These are phyloP conservation scores for Sicyos edulis DNA, from an alignment of 306 rosid species.

Conservation along the genomic window DNA sequence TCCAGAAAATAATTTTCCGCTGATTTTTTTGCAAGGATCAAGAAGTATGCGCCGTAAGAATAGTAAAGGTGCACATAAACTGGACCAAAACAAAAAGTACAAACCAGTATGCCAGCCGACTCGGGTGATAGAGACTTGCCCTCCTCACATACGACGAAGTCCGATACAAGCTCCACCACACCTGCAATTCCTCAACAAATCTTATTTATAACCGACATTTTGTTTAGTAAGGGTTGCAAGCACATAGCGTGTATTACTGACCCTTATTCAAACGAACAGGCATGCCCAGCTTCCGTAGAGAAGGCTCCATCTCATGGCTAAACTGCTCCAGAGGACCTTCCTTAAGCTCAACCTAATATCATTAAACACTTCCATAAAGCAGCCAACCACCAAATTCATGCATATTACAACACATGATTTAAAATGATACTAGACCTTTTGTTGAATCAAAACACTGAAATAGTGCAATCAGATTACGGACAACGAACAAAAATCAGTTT, in stretches of 20 bases:
- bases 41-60: neutral
- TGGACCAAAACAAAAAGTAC: neutral
- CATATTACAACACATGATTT: neutral
- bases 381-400: neutral
- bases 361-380: neutral
- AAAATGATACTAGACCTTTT: neutral
- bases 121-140: constrained; percentile 91
- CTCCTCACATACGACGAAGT: constrained; percentile 81
- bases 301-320: constrained; percentile 96
- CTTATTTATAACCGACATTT: neutral
- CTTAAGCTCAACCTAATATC: constrained; percentile 69
- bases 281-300: constrained; percentile 88
- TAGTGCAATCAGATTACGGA: neutral
- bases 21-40: too few relatives aligned
- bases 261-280: constrained; percentile 96
- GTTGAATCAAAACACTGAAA: too few relatives aligned
- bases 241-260: constrained; percentile 2
- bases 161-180: constrained; percentile 81
- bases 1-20: too few relatives aligned
- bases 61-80: neutral
- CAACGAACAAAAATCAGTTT: neutral
- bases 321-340: constrained; percentile 94
- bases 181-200: constrained; percentile 41
- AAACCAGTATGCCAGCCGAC: constrained; percentile 75
- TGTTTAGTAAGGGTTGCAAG: neutral